phyloP scores from a whole-genome alignment of 768 basidiomycete genomes.

The Sarcomyxa edulis region DNA sequence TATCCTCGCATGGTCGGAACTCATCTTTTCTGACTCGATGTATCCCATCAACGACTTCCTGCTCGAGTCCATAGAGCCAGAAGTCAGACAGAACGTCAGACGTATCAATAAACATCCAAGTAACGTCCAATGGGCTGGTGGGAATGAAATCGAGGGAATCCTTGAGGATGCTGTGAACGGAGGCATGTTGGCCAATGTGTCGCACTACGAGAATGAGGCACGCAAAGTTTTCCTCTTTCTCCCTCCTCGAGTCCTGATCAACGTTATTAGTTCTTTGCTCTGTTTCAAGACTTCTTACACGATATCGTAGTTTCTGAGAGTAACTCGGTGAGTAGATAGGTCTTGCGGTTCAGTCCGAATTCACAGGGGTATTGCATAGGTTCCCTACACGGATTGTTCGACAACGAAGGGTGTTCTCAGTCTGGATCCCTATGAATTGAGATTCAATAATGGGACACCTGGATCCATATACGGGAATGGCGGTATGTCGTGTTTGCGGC shows the following conservation, averaged over 20 bases:
- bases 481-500: slow-evolving; percentile 26
- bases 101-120: slow-evolving; percentile 53
- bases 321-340: slow-evolving; percentile 30
- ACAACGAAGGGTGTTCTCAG: slow-evolving; percentile 54
- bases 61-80: slow-evolving; percentile 44
- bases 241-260: too few relatives aligned
- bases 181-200: slow-evolving; percentile 34
- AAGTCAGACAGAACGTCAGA: slow-evolving; percentile 53
- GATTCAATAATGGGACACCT: slow-evolving; percentile 43
- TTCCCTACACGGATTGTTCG: slow-evolving; percentile 56
- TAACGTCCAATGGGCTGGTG: slow-evolving; percentile 55
- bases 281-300: slow-evolving; percentile 50
- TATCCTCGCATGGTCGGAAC: slow-evolving; percentile 57
- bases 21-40: slow-evolving; percentile 53
- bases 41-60: slow-evolving; percentile 53
- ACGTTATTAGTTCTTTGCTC: too few relatives aligned
- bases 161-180: slow-evolving; percentile 30
- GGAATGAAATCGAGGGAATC: slow-evolving; percentile 57
- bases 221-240: too few relatives aligned
- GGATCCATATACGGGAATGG: slow-evolving; percentile 53
- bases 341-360: too few relatives aligned
- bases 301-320: slow-evolving; percentile 44
- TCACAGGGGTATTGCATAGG: slow-evolving; percentile 19
- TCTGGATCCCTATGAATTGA: slow-evolving; percentile 46
- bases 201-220: slow-evolving; percentile 46